Conservation (phyloP, 345 rosid species). For the Populus simonii region DNA sequence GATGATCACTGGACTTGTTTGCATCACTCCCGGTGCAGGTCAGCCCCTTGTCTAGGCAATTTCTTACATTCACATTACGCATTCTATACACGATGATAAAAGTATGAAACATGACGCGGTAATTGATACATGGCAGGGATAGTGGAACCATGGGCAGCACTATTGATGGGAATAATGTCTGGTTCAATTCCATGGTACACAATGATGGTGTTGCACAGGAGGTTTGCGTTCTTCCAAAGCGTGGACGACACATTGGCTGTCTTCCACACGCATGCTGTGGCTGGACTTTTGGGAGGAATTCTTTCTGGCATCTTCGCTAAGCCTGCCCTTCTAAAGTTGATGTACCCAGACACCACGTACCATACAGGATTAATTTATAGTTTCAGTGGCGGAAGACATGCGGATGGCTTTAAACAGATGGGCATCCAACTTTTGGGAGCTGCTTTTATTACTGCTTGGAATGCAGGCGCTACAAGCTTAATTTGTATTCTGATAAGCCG, state of each 20-base stretch:
- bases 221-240: slow-evolving; percentile 49
- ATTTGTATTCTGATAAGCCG: slow-evolving; percentile 49
- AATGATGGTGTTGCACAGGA: slow-evolving; percentile 56
- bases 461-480: slow-evolving; percentile 38
- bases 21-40: slow-evolving; percentile 69
- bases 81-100: too few relatives aligned
- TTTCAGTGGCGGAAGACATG: slow-evolving; percentile 3
- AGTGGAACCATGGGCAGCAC: slow-evolving; percentile 62
- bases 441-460: slow-evolving; percentile 45
- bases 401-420: slow-evolving; percentile 34
- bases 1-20: slow-evolving; percentile 67
- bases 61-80: too few relatives aligned
- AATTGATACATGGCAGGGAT: slow-evolving; percentile 30
- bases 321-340: slow-evolving; percentile 33
- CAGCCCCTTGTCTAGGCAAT: too few relatives aligned
- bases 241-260: slow-evolving; percentile 63
- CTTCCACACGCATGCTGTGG: slow-evolving; percentile 65
- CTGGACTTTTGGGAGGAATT: slow-evolving; percentile 52
- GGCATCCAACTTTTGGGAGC: slow-evolving; percentile 39
- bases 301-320: slow-evolving; percentile 48
- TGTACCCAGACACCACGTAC: slow-evolving; percentile 15
- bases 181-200: slow-evolving; percentile 60
- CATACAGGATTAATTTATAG: slow-evolving; percentile 44
- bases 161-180: slow-evolving; percentile 45
- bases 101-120: neutral